Conservation (phyloP, 768 basidiomycete genomes). For the Serpula lacrymans region DNA sequence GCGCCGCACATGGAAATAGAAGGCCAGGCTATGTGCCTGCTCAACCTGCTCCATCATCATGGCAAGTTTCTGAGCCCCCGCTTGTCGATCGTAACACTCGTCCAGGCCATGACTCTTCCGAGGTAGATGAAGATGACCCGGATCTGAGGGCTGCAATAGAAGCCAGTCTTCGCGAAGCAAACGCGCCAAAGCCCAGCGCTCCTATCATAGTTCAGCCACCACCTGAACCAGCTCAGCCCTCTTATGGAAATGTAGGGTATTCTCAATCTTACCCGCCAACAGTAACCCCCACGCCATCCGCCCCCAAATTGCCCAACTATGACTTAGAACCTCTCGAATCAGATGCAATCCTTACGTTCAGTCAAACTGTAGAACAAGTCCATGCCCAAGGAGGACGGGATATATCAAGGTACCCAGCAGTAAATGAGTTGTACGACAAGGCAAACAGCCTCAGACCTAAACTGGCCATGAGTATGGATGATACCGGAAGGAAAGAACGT, state of each 20-base stretch:
- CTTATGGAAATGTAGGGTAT: slow-evolving; percentile 31
- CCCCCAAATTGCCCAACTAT: slow-evolving; percentile 64
- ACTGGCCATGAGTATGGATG: slow-evolving; percentile 78
- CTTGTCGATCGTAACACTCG: slow-evolving; percentile 52
- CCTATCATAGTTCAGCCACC: slow-evolving; percentile 60
- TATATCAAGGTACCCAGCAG: slow-evolving; percentile 77
- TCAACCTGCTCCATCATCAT: slow-evolving; percentile 48
- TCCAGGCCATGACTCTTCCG: slow-evolving; percentile 30
- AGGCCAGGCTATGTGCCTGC: slow-evolving; percentile 70
- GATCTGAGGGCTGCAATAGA: slow-evolving; percentile 93
- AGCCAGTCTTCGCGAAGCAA: slow-evolving; percentile 86
- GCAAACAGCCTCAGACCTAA: slow-evolving; percentile 78
- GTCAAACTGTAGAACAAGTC: slow-evolving; percentile 84
- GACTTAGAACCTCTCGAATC: slow-evolving; percentile 81
- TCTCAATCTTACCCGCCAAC: slow-evolving; percentile 45
- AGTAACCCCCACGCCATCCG: slow-evolving; percentile 30
- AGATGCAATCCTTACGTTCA: slow-evolving; percentile 87
- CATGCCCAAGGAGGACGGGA: slow-evolving; percentile 75
- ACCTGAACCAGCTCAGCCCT: slow-evolving; percentile 38
- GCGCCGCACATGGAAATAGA: slow-evolving; percentile 41
- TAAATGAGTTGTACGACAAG: slow-evolving; percentile 81
- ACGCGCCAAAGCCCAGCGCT: slow-evolving; percentile 74
- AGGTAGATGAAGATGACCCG: slow-evolving; percentile 83
- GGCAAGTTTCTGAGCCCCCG: slow-evolving; percentile 70
- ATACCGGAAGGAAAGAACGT: slow-evolving; percentile 85